These are phyloP conservation scores for Cerrena zonata DNA, from an alignment of 1,284 basidiomycete species.

Conservation along the genomic window DNA sequence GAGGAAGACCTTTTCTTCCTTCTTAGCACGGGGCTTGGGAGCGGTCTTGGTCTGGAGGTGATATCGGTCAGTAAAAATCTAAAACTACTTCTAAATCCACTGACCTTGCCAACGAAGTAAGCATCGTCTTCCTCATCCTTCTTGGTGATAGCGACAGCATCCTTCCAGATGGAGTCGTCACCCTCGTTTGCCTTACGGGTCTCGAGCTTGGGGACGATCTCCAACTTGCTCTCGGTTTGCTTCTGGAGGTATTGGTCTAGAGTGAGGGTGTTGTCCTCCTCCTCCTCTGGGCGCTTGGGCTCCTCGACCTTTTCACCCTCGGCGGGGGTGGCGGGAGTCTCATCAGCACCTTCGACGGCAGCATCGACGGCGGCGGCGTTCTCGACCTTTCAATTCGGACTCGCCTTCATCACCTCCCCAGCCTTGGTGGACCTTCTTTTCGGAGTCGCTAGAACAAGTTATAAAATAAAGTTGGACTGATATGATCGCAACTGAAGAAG, in stretches of 20 bases:
- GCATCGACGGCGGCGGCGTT: constrained; percentile 42
- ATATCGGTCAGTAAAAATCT: not conserved
- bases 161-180: constrained; percentile 56
- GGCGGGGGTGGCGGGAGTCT: constrained; percentile 29
- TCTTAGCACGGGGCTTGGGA: constrained; percentile 62
- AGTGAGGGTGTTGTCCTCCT: constrained; percentile 89
- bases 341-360: constrained; percentile 28
- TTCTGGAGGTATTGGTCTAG: constrained; percentile 79
- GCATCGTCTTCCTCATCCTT: constrained; percentile 52
- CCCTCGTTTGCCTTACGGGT: constrained; percentile 68
- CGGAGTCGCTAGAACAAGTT: constrained; percentile 60
- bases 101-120: constrained; percentile 79
- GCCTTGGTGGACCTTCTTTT: constrained; percentile 86
- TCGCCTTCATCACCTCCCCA: constrained; percentile 87
- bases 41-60: constrained; percentile 43
- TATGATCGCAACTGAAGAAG: not conserved
- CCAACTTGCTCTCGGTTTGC: constrained; percentile 53
- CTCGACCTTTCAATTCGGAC: constrained; percentile 73
- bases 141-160: constrained; percentile 56
- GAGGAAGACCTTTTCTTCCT: constrained; percentile 73
- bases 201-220: constrained; percentile 65
- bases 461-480: not conserved
- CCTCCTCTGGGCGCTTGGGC: constrained; percentile 48
- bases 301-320: constrained; percentile 32
- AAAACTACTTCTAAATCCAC: constrained; percentile 11